Conservation (phyloP, 2,329 filamentous ascomycete genomes). For the Thermoascus crustaceus region DNA sequence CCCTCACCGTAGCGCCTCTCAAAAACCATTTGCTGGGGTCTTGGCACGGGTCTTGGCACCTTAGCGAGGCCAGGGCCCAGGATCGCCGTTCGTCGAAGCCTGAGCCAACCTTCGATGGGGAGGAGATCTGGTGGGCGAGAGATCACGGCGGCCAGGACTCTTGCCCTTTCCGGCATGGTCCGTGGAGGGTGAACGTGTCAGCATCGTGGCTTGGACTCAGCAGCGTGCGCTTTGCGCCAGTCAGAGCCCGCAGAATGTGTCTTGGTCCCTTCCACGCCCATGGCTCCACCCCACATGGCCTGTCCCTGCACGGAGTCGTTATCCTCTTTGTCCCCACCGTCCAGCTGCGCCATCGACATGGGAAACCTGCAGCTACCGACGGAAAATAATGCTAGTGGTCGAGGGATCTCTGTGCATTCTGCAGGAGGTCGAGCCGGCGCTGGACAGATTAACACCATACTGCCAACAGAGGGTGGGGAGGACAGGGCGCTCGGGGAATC, state of each 20-base stretch:
- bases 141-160: constrained; percentile 1
- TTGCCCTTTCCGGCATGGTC: neutral
- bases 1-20: constrained; percentile 22
- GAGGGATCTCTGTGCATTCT: no score
- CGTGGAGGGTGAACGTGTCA: constrained; percentile 3
- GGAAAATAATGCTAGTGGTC: no score
- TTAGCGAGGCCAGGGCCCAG: constrained; percentile 12
- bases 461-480: neutral
- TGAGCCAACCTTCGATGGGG: constrained; percentile 9
- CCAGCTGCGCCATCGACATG: no score
- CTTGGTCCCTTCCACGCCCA: neutral
- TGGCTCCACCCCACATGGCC: neutral
- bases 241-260: neutral
- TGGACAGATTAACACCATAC: no score
- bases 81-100: constrained; percentile 15
- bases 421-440: no score
- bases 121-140: constrained; percentile 1
- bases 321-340: constrained; percentile 1
- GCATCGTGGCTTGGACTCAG: constrained; percentile 3
- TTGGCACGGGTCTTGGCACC: constrained; percentile 17
- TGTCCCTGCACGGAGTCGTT: constrained; percentile 1
- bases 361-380: no score
- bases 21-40: constrained; percentile 6
- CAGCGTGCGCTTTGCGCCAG: neutral
- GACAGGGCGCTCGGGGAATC: neutral